These are phyloP conservation scores for Apiotrichum mycotoxinovorans DNA, from an alignment of 1,284 basidiomycete genomes.

Conservation along the genomic window DNA sequence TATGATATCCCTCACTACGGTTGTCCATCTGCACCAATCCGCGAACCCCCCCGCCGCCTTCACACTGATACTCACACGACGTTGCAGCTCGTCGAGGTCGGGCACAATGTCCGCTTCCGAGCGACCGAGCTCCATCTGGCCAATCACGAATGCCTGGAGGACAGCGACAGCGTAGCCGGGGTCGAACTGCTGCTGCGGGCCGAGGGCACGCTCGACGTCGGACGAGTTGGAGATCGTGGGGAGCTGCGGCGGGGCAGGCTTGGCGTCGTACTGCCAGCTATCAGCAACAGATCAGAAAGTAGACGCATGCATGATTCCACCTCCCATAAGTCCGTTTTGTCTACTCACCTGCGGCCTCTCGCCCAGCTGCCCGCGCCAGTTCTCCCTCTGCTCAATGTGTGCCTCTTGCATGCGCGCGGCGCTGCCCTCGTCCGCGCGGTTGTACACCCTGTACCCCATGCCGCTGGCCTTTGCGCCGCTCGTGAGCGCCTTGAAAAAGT, in stretches of 20 bases:
- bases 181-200: constrained; percentile 13
- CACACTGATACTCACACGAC: constrained; percentile 3
- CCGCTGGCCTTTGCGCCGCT: constrained; percentile 6
- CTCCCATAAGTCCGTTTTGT: too few relatives aligned
- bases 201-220: constrained; percentile 13
- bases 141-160: constrained; percentile 8
- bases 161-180: constrained; percentile 12
- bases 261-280: constrained; percentile 7
- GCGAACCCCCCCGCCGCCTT: too few relatives aligned
- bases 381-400: neutral
- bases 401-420: neutral
- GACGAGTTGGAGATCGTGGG: constrained; percentile 3
- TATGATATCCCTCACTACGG: too few relatives aligned
- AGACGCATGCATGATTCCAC: too few relatives aligned
- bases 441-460: constrained; percentile 11
- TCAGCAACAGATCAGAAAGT: neutral
- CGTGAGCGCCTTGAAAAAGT: constrained; percentile 14
- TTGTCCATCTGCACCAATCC: too few relatives aligned
- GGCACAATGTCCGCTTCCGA: neutral
- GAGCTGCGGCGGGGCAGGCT: constrained; percentile 8
- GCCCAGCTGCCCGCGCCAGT: constrained; percentile 1
- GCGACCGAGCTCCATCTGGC: constrained; percentile 5
- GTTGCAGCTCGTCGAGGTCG: constrained; percentile 7
- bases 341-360: neutral
- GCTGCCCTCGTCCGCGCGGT: constrained; percentile 9